phyloP scores from a whole-genome alignment of 257 asterid species.

The Nicotiana knightiana region DNA sequence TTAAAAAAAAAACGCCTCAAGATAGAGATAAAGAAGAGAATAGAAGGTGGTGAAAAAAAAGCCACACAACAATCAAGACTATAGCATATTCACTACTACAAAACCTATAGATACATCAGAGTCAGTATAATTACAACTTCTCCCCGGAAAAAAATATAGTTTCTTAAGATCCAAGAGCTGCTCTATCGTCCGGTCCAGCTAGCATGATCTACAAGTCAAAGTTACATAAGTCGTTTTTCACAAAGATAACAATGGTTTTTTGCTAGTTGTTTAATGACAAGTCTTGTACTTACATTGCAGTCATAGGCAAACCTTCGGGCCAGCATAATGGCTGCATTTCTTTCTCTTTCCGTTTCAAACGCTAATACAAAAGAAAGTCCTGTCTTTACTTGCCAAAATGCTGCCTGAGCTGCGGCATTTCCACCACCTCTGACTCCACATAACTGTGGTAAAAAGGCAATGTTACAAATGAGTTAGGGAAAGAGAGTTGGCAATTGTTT shows the following conservation, averaged over 20 bases:
- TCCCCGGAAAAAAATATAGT: constrained; percentile 12
- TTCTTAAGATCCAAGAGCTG: constrained; percentile 33
- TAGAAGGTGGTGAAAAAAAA: background rate
- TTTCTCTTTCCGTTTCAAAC: constrained; percentile 77
- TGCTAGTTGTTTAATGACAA: background rate
- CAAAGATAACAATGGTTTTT: background rate
- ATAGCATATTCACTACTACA: constrained; percentile 19
- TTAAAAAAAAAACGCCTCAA: constrained; percentile 48
- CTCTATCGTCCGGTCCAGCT: constrained; percentile 74
- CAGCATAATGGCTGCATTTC: constrained; percentile 91
- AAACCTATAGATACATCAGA: constrained; percentile 26
- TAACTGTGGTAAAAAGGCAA: constrained; percentile 34
- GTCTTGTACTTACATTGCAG: constrained; percentile 47
- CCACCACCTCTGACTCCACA: constrained; percentile 98
- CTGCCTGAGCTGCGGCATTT: constrained; percentile 90
- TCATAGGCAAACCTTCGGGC: constrained; percentile 88
- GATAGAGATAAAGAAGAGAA: constrained; percentile 10
- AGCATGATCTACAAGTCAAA: constrained; percentile 53
- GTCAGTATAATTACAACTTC: constrained; percentile 35
- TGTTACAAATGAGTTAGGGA: constrained; percentile 1
- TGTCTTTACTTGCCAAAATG: constrained; percentile 66
- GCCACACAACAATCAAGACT: constrained; percentile 17
- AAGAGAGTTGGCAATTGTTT: background rate
- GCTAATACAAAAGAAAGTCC: constrained; percentile 71
- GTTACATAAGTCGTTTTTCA: background rate